Conservation (phyloP, 805 yeast species). For the Barnettozyma populi region DNA sequence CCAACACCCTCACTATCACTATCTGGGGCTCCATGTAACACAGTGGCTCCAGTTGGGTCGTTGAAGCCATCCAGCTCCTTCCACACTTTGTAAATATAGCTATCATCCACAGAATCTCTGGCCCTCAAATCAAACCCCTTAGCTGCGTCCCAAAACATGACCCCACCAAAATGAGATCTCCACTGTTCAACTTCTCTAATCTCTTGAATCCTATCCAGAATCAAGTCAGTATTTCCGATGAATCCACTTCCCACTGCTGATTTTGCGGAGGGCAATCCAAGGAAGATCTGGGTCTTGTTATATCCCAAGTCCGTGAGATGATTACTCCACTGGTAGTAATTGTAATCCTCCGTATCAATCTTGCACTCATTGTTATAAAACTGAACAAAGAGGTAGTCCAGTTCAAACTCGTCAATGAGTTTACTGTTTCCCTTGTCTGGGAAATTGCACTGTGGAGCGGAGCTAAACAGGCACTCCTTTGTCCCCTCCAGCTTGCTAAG, state of each 20-base stretch:
- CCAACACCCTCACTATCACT: not conserved
- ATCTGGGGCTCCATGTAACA: constrained; percentile 1
- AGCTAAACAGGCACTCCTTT: constrained; percentile 56
- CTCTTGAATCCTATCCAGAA: constrained; percentile 25
- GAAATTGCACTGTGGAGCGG: constrained; percentile 76
- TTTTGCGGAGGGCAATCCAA: constrained; percentile 60
- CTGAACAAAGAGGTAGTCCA: constrained; percentile 69
- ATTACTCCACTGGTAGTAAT: constrained; percentile 45
- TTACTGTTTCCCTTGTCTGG: constrained; percentile 56
- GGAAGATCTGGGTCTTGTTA: constrained; percentile 47
- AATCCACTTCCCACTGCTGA: constrained; percentile 53
- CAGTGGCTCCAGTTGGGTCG: constrained; percentile 12
- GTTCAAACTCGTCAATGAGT: constrained; percentile 43
- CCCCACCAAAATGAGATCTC: constrained; percentile 64
- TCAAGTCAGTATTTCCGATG: constrained; percentile 33
- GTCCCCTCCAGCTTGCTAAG: constrained; percentile 35
- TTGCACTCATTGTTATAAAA: constrained; percentile 68
- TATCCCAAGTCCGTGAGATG: constrained; percentile 16
- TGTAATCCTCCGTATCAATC: constrained; percentile 37
- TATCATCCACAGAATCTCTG: constrained; percentile 26
- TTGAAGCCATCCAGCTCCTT: constrained; percentile 12
- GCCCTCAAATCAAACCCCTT: constrained; percentile 47
- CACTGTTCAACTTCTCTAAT: constrained; percentile 6
- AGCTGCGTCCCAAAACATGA: constrained; percentile 89
- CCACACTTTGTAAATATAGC: constrained; percentile 23